Base-by-base conservation (phyloP, 2,329 filamentous ascomycete genomes). In the Penicillium sp. region DNA sequence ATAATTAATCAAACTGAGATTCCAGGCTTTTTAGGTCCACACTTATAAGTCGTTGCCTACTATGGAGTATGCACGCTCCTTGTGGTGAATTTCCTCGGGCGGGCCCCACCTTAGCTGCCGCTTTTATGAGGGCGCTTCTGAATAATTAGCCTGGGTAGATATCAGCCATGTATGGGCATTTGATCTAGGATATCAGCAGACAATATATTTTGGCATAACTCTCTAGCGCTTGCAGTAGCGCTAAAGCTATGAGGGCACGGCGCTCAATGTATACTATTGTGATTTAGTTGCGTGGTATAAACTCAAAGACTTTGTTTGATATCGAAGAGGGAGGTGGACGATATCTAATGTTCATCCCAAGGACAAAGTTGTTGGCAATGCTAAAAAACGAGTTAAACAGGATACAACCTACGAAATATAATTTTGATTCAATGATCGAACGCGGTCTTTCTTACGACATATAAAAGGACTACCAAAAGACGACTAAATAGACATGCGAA, bases 31-130 rank as follows among this genome's bases (percentile, higher is more conserved):
- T n/a, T 17, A 49, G 45, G 9, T 49, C 45, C 45, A 49, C 45
- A 17, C 21, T n/a, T 36, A n/a, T 35, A 48, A 23, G 8, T 33
- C 44, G 44, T 21, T 48, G 44, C 44, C 44, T 48, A 47, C 27
- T 21, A 47, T 15, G 44, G 27, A 23, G 25, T 19, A 44, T 17
- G 9, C n/a, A 39, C 36, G 2, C 33, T n/a, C 8, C 12, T 31
- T 31, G 19, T 23, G 6, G 8, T 25, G 31, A 36, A 49, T 35
- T 25, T 35, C 45, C 10, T 35, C 45, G 15, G 15, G 45, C n/a
- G 45, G 45, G 45, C 45, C 31, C 33, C 33, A 35, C 15, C 31
- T 36, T 49, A 49, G 45, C 45, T 49, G 45, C 45, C 45, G 45
- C 45, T 49, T 49, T 49, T 49, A 35, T 49, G 21, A 49, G 9